These are phyloP conservation scores for Phytophthora capsici DNA, from an alignment of 352 stramenopile species.

Conservation along the genomic window DNA sequence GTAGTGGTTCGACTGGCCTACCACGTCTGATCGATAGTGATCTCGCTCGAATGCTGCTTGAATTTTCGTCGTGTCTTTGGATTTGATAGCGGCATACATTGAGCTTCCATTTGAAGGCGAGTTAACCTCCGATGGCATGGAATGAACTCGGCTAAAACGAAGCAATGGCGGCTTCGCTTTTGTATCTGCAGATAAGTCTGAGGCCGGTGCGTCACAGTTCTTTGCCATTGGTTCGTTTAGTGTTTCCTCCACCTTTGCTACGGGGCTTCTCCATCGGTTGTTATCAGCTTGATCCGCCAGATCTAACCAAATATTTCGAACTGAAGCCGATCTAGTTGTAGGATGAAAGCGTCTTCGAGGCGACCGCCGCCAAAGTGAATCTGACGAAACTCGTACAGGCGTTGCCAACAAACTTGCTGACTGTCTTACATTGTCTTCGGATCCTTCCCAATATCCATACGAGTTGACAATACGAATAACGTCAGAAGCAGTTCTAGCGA, in stretches of 20 bases:
- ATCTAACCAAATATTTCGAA: constrained; percentile 33
- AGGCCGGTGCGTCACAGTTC: neutral
- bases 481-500: constrained; percentile 53
- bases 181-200: neutral
- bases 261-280: constrained; percentile 7
- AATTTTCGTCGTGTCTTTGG: constrained; percentile 27
- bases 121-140: constrained; percentile 13
- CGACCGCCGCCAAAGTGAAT: constrained; percentile 45
- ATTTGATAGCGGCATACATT: constrained; percentile 25
- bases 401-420: constrained; percentile 23
- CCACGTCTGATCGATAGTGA: constrained; percentile 32
- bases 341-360: constrained; percentile 38
- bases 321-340: constrained; percentile 20
- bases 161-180: constrained; percentile 1
- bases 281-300: constrained; percentile 14
- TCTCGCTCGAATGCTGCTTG: constrained; percentile 36
- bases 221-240: constrained; percentile 3
- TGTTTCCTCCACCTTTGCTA: constrained; percentile 1
- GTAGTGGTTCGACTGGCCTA: constrained; percentile 34
- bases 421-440: constrained; percentile 8
- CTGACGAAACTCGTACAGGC: constrained; percentile 49
- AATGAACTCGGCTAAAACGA: constrained; percentile 15
- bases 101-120: constrained; percentile 12
- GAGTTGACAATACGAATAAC: constrained; percentile 67
- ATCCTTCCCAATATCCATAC: constrained; percentile 56